These are phyloP conservation scores for Chaetomium strumarium DNA, from an alignment of 2,329 filamentous ascomycete species.

Conservation along the genomic window DNA sequence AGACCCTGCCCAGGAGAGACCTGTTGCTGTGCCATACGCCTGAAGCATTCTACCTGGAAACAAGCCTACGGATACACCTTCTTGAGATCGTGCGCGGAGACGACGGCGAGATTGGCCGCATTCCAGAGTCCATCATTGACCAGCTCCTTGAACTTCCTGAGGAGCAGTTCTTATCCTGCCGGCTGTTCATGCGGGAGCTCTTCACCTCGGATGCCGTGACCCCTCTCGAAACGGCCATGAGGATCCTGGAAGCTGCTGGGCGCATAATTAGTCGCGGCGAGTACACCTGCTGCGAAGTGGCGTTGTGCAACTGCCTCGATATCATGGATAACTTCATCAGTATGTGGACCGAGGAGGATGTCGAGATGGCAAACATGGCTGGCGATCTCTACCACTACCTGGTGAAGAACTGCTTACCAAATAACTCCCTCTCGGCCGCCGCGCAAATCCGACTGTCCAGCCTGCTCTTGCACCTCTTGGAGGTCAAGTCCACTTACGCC, in stretches of 20 bases:
- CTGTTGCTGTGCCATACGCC: constrained; percentile 37
- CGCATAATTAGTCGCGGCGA: constrained; percentile 49
- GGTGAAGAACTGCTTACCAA: constrained; percentile 59
- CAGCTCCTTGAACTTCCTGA: constrained; percentile 43
- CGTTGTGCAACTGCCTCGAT: constrained; percentile 61
- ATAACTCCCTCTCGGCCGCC: constrained; percentile 62
- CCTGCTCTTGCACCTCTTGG: constrained; percentile 66
- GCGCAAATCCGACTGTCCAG: constrained; percentile 61
- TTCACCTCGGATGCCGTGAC: constrained; percentile 49
- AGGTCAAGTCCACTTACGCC: constrained; percentile 61
- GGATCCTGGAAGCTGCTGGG: constrained; percentile 47
- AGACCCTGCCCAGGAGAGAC: constrained; percentile 43
- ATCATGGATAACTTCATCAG: constrained; percentile 58
- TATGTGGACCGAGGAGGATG: constrained; percentile 56
- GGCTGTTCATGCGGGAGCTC: constrained; percentile 45
- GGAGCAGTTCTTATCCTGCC: constrained; percentile 50
- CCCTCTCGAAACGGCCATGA: constrained; percentile 39
- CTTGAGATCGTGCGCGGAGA: constrained; percentile 40
- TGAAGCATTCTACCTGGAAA: constrained; percentile 44
- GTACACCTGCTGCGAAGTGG: constrained; percentile 68
- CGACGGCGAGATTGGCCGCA: constrained; percentile 39
- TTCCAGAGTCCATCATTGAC: constrained; percentile 47
- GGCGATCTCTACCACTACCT: constrained; percentile 77
- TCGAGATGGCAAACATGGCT: constrained; percentile 58
- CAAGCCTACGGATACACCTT: constrained; percentile 41